These are phyloP conservation scores for Coemansia sp. DNA, from an alignment of 192 early-diverging fungal species.

Conservation along the genomic window DNA sequence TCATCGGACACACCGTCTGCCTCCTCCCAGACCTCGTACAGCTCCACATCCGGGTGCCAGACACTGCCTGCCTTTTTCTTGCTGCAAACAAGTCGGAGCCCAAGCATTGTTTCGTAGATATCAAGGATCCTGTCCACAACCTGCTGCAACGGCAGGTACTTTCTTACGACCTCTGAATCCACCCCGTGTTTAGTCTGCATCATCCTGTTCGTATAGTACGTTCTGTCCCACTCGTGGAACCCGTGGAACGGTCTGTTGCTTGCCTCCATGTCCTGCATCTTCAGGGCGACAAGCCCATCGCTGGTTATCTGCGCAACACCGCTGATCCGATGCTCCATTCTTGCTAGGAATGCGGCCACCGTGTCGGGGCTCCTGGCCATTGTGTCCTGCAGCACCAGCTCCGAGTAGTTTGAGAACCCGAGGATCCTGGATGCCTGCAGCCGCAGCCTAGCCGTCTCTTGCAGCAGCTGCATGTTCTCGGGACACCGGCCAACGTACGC, in stretches of 20 bases:
- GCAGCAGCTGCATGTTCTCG: slow-evolving; percentile 60
- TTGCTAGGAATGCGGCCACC: slow-evolving; percentile 61
- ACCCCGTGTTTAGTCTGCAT: slow-evolving; percentile 62
- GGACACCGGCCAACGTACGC: slow-evolving; percentile 53
- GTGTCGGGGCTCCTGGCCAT: slow-evolving; percentile 72
- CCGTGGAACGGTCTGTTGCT: slow-evolving; percentile 28
- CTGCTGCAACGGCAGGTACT: slow-evolving; percentile 63
- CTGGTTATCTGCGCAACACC: slow-evolving; percentile 57
- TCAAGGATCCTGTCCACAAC: slow-evolving; percentile 60
- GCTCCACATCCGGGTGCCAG: slow-evolving; percentile 73
- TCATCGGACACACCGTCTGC: no score
- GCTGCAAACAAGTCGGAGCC: slow-evolving; percentile 51
- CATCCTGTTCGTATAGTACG: slow-evolving; percentile 65
- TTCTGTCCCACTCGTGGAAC: slow-evolving; percentile 63
- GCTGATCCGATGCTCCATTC: slow-evolving; percentile 54
- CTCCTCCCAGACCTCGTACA: slow-evolving; percentile 68
- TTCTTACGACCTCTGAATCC: slow-evolving; percentile 65
- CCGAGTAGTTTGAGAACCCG: slow-evolving; percentile 66
- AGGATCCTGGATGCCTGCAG: slow-evolving; percentile 53
- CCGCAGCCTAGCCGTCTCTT: slow-evolving; percentile 53
- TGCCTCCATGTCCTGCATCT: slow-evolving; percentile 46
- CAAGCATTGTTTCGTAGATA: slow-evolving; percentile 65
- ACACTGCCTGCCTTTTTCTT: slow-evolving; percentile 55
- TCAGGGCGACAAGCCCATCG: slow-evolving; percentile 58
- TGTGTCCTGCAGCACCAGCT: slow-evolving; percentile 65